phyloP scores from a whole-genome alignment of 495 filamentous ascomycete genomes.

The Penicillium alfredii region DNA sequence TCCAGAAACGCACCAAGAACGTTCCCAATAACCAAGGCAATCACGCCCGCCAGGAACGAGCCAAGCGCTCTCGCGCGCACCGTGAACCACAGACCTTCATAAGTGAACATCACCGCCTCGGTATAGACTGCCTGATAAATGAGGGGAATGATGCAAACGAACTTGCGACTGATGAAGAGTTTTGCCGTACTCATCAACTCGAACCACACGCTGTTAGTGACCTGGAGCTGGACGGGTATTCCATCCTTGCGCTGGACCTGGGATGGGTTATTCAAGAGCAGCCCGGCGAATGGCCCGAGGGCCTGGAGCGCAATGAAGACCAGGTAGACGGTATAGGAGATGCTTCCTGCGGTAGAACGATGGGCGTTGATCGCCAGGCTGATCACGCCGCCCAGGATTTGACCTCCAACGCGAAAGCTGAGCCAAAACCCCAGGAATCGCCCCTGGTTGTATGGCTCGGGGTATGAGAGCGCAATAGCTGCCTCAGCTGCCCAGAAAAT shows the following conservation, averaged over 20 bases:
- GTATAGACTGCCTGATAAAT: constrained; percentile 57
- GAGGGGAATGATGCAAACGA: constrained; percentile 52
- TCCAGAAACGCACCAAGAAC: constrained; percentile 54
- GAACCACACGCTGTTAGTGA: constrained; percentile 37
- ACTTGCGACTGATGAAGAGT: constrained; percentile 47
- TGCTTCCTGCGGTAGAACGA: constrained; percentile 47
- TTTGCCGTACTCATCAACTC: constrained; percentile 49
- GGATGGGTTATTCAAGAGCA: constrained; percentile 47
- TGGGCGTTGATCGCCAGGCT: constrained; percentile 56
- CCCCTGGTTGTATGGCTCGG: constrained; percentile 56
- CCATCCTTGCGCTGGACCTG: constrained; percentile 54
- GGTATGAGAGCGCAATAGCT: constrained; percentile 60
- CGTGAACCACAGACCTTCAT: constrained; percentile 53
- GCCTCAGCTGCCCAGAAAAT: constrained; percentile 65
- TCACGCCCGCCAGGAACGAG: constrained; percentile 54
- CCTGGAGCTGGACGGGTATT: constrained; percentile 43
- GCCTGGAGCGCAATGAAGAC: constrained; percentile 59
- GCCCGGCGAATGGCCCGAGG: constrained; percentile 46
- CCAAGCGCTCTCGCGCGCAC: constrained; percentile 58
- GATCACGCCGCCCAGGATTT: constrained; percentile 60
- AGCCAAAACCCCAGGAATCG: constrained; percentile 58
- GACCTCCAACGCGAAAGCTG: constrained; percentile 53
- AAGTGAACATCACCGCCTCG: constrained; percentile 60
- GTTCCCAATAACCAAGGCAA: constrained; percentile 52
- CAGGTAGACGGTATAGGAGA: constrained; percentile 55